Base-by-base conservation (phyloP, 2,329 filamentous ascomycete species). In the Ascochyta viciae-villosae region DNA sequence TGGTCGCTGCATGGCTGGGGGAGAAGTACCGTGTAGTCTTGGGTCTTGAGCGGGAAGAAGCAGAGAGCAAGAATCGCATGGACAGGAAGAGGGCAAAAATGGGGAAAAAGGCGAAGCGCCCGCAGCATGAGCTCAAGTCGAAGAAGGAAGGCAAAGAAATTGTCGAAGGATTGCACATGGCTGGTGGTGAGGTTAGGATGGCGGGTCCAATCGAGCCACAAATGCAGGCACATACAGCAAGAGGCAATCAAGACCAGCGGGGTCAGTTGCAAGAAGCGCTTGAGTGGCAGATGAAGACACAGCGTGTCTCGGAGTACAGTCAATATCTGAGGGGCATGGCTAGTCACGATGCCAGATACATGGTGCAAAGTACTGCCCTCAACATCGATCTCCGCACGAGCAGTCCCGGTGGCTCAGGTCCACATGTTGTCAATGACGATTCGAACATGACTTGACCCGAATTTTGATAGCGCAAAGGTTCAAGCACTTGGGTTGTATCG, bases 1-100 rank as follows among this genome's bases (percentile, higher is more conserved):
- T 74, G 65, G 67, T 74, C 3, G 62, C 54, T 23, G 67, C 60
- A 2, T 61, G 59, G 46, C 26, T 74, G 26, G 60, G 64, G 22
- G 63, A 70, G 51, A 71, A 68, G 57, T 73, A 74, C 35, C 61
- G 63, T 5, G 37, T 54, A 2, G 24, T 72, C 38, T 47, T 74
- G n/a, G 31, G 39, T 6, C 27, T 62, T 8, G 67, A 73, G 63
- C 59, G 60, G 43, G 51, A 64, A 19, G 63, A 58, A 7, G 61
- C 39, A 8, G 49, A 47, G 29, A 49, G 40, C 7, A 50, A 57
- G 24, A 35, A 13, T 3, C 56, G 54, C 8, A 48, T 44, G 46
- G 51, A 53, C n/a, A 42, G 39, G n/a, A 60, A 58, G 40, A 46
- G 43, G 6, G 45, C 43, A 1, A 60, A 50, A 23, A 50, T 54